Evolutionary conservation across 352 stramenopile species (phyloP).

Genomic region (Ophiocytium majus): DNA sequence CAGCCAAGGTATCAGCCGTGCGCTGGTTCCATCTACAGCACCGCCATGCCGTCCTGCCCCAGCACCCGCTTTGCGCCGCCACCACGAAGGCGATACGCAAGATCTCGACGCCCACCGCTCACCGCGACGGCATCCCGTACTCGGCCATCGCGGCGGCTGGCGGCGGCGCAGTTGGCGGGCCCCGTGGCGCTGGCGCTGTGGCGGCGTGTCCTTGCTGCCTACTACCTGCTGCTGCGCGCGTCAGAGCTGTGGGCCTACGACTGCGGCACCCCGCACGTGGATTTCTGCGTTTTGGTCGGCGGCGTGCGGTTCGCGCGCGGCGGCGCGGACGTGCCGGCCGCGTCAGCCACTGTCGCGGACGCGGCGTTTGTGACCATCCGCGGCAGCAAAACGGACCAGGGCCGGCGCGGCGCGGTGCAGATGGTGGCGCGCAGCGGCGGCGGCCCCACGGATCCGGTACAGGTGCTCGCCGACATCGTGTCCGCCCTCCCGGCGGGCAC

Average conservation of each 20-base stretch:
- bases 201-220: background rate
- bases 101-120: too few relatives aligned
- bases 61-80: too few relatives aligned
- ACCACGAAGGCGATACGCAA: too few relatives aligned
- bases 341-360: background rate
- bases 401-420: background rate
- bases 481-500: background rate
- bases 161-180: too few relatives aligned
- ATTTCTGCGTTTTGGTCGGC: background rate
- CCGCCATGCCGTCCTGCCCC: too few relatives aligned
- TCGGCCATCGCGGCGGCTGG: too few relatives aligned
- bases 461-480: background rate
- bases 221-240: background rate
- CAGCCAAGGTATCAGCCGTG: too few relatives aligned
- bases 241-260: constrained; percentile 8
- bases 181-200: too few relatives aligned
- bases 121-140: too few relatives aligned
- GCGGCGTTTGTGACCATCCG: background rate
- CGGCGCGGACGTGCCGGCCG: background rate
- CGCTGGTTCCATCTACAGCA: too few relatives aligned
- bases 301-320: background rate
- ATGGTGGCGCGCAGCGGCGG: background rate
- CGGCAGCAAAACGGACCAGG: background rate
- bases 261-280: background rate
- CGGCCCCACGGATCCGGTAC: background rate